phyloP scores from a whole-genome alignment of 129 eudicot genomes.

The Oenanthe sinensis region DNA sequence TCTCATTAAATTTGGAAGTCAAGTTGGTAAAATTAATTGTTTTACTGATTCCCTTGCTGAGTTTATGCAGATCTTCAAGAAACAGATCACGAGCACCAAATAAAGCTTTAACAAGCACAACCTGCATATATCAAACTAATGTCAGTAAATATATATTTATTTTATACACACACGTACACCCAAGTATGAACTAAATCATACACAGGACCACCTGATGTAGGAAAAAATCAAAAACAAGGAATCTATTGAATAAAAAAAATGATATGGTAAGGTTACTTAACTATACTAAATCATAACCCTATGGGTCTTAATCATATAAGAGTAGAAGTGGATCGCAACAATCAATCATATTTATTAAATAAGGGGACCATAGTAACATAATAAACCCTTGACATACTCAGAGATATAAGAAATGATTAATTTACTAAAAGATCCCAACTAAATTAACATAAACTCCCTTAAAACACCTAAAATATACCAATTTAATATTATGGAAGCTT shows the following conservation, averaged over 20 bases:
- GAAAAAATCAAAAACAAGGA: background rate
- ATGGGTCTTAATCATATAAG: background rate
- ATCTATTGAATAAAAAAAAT: background rate
- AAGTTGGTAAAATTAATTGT: conserved; percentile 52
- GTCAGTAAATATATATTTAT: background rate
- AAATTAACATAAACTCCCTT: background rate
- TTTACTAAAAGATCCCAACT: background rate
- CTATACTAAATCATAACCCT: background rate
- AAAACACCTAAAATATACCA: background rate
- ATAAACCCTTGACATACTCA: background rate
- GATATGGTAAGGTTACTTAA: background rate
- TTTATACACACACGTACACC: background rate
- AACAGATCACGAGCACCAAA: conserved; percentile 59
- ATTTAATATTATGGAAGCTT: background rate
- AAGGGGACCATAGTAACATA: background rate
- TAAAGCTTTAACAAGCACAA: conserved; percentile 59
- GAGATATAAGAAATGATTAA: background rate
- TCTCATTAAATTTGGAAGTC: conserved; percentile 39
- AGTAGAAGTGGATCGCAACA: background rate
- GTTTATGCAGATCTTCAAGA: conserved; percentile 65
- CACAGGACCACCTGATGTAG: background rate
- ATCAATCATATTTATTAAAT: background rate
- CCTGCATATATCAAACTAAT: conserved; percentile 26
- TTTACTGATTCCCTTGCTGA: conserved; percentile 62
- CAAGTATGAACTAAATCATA: background rate